Evolutionary conservation across 306 rosid genomes (phyloP), one percentile per base, ranked within the genome.

Genomic region (Amphicarpaea edgeworthii): DNA sequence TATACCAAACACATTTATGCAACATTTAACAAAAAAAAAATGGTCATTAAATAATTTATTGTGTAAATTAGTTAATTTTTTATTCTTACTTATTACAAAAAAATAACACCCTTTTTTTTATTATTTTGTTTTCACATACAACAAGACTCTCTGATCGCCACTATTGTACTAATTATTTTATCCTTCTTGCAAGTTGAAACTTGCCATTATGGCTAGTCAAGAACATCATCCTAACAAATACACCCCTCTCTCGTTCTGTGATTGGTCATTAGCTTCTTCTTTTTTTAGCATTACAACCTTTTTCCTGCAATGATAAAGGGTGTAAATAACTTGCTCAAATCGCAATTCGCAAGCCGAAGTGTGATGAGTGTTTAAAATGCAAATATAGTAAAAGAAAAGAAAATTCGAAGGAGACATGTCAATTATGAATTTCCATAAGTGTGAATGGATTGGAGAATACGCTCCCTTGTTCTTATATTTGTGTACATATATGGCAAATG

Each of bases 401-500:
- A 8, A 53, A 28, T 28, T 53, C 12, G 30, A 53, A 20, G 30
- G 15, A 54, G 68, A 10, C 68, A 70, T 79, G 26, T 60, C 19
- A 6, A 45, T n/a, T 23, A 28, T 51, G 51, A 45, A 34, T 71
- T 54, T 28, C 12, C 63, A 63, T 70, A 26, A 61, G 19, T 70
- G 41, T n/a, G n/a, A 46, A 8, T 30, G 70, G 59, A 54, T 10
- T 6, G 38, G 68, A 12, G 50, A 51, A 61, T 9, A 11, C 3
- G 55, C 14, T 68, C 1, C 40, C 40, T 34, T 34, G 40, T n/a
- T 63, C 72, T 63, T 58, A 16, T 68, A 74, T 60, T 26, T 26
- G 65, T 12, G 20, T 21, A 21, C 70, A 53, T 50, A 24, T 24
- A 59, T 45, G 70, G 64, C 28, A 57, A 58, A 74, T 72, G 11